Conservation (phyloP, 768 basidiomycete species). For the Rickenella mellea region DNA sequence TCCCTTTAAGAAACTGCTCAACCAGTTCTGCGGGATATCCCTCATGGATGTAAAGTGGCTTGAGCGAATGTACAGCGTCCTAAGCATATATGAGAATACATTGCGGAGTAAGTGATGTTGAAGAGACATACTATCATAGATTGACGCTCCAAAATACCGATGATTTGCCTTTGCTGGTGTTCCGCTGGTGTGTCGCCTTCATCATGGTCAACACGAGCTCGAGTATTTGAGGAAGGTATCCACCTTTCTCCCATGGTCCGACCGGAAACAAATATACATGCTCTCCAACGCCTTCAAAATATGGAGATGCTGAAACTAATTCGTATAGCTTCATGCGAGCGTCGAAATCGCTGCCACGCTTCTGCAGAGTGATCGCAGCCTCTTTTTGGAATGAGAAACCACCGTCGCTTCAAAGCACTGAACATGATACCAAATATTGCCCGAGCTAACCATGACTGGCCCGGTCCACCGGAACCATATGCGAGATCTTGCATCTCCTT, state of each 20-base stretch:
- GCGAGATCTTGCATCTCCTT: not conserved
- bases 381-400: not conserved
- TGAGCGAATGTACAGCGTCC: not conserved
- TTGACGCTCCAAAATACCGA: not conserved
- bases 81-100: not conserved
- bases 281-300: not conserved
- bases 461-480: not conserved
- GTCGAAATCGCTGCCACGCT: slow-evolving; percentile 1
- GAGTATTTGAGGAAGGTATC: not conserved
- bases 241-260: slow-evolving; percentile 1
- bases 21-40: not conserved
- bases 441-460: not conserved
- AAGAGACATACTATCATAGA: not conserved
- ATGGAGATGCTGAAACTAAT: not conserved
- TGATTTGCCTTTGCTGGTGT: not conserved
- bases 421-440: not conserved
- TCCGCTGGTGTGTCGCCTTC: not conserved
- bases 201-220: not conserved
- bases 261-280: not conserved
- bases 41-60: not conserved
- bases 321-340: not conserved
- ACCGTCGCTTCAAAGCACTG: not conserved
- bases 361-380: not conserved
- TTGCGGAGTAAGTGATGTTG: too few relatives aligned
- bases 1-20: not conserved